Base-by-base conservation (phyloP, 1,139 yeast genomes). In the Lodderomyces theae region DNA sequence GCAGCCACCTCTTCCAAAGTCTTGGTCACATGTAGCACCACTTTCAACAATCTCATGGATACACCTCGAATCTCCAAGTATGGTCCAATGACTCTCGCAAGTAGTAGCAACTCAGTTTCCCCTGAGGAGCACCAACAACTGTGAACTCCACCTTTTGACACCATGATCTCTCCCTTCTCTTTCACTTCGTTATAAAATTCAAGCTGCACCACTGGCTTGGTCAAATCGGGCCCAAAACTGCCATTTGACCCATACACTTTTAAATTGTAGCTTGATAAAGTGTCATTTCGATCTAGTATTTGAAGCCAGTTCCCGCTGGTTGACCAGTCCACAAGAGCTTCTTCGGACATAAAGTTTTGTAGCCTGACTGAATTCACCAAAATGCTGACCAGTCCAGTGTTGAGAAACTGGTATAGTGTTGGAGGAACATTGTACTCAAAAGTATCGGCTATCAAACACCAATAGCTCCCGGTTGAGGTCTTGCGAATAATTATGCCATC, bases 221-320 rank as follows among this genome's bases (percentile, higher is more conserved):
- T 34, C 5, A 22, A 30, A 8, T 25, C 34, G 11, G 42, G n/a
- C 43, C 47, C 35, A 25, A 48, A 50, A 12, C 24, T 50, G 7
- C 63, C 67, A 31, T 64, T 42, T 7, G 58, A 41, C 40, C 60
- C 60, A 43, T 54, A 63, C 4, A 68, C 54, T 34, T 52, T 54
- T 34, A 69, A 45, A 11, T 52, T 50, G 45, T 58, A 66, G 9
- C 73, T 74, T 42, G 52, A 60, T 12, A 69, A 50, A 18, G 42
- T 38, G 33, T 57, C 63, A 2, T 41, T 42, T 25, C 46, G 50
- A 43, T 58, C 58, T 40, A 68, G 63, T 36, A 58, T 49, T 32
- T 56, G 49, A 5, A 69, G 46, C 73, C 74, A 70, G 24, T 57
- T 58, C 0, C 74, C 74, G 1, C 63, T 54, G 2, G 47, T 40